Base-by-base conservation (phyloP, 1,139 yeast species). In the Trichomonascaceae sp. region DNA sequence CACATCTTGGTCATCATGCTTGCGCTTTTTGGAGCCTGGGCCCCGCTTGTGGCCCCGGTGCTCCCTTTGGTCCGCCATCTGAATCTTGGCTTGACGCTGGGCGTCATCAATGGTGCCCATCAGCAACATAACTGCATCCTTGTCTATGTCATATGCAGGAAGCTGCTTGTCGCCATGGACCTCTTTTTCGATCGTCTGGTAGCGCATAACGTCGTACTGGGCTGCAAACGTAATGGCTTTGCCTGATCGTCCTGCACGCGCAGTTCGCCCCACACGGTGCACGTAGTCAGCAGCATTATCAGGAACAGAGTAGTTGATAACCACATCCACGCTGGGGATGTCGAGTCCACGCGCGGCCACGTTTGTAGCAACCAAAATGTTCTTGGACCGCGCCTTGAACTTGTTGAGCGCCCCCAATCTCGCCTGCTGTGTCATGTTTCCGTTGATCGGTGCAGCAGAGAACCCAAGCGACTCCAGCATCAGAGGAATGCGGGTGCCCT, bases 261-360 rank as follows among this genome's bases (percentile, higher is more conserved):
- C 98, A 17, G 98, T 89, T 65, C 98, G 76, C 23, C 98, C 98
- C 14, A 89, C 98, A 52, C 98, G 70, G 57, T 89, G 98, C 45
- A 92, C 87, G 49, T 92, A 89, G 1, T 96, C 93, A 52, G 92
- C 92, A n/a, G 97, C 85, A 51, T 92, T 97, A 8, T 93, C 89
- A 11, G 98, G 99, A 22, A 89, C 85, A 53, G 87, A 95, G 53
- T 84, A 89, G 57, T 89, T 89, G 41, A 89, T 69, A 32, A 89
- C 98, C 35, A 82, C 67, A 56, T 89, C 98, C 28, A 89, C 98
- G 17, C 79, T 68, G 4, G 98, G 98, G 42, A 89, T 89, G 69
- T 89, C 98, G 44, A 89, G 69, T 39, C 98, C 98, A 62, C 98
- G 74, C 2, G 98, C 95, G 8, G 97, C 98, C 29, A 89, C 98